These are phyloP conservation scores for Sporothrix humicola DNA, from an alignment of 2,329 filamentous ascomycete species.

Conservation along the genomic window DNA sequence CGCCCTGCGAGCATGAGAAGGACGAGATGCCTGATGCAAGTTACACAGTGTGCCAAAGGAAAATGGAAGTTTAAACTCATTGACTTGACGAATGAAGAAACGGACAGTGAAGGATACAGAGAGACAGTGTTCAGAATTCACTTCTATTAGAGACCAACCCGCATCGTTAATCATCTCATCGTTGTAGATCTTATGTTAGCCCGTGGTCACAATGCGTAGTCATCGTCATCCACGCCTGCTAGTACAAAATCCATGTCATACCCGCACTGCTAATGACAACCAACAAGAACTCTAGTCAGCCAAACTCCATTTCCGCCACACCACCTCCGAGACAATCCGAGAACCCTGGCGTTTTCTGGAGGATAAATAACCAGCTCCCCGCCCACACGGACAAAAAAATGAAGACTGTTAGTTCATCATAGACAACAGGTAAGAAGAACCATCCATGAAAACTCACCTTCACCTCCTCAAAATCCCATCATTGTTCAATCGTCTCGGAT, in stretches of 20 bases:
- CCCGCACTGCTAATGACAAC: neutral
- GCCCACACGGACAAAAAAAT: neutral
- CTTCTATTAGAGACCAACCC: too few species aligned
- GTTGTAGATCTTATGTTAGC: conserved; percentile 33
- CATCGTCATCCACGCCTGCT: conserved; percentile 12
- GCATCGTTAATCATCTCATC: too few species aligned
- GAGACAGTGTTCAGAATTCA: too few species aligned
- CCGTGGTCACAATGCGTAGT: conserved; percentile 31
- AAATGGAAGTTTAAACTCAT: too few species aligned
- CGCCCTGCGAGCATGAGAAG: too few species aligned
- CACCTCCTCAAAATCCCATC: conserved; percentile 1
- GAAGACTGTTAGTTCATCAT: too few species aligned
- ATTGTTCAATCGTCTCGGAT: conserved; percentile 2
- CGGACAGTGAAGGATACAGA: too few species aligned
- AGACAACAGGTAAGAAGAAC: too few species aligned
- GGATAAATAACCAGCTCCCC: neutral
- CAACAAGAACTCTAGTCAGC: neutral
- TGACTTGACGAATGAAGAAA: too few species aligned
- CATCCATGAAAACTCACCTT: neutral
- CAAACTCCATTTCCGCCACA: neutral
- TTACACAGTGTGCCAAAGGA: too few species aligned
- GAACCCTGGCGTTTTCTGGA: neutral
- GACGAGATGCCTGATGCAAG: too few species aligned
- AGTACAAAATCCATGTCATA: conserved; percentile 9
- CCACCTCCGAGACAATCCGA: neutral